A percentile compares a stretch with the other conserved stretches of the same genome.
Conservation (phyloP, 1,284 basidiomycete species). For the Ganoderma multipileum region DNA sequence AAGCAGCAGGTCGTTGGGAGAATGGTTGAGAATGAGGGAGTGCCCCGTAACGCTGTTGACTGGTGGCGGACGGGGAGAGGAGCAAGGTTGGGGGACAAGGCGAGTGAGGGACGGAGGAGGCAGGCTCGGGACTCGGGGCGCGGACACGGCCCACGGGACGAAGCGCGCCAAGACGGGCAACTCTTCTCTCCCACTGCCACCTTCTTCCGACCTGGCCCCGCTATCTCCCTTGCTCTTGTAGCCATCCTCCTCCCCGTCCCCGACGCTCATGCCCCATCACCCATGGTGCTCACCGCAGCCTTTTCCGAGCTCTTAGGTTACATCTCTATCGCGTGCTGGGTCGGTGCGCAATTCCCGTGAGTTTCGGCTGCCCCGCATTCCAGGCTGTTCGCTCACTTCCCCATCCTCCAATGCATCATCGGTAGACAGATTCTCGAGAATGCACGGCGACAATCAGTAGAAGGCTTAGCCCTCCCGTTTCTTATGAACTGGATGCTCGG, state of each 20-base stretch:
- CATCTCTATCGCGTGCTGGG: conserved; percentile 85
- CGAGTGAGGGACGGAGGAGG: background rate
- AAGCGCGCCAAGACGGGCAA: conserved; percentile 1
- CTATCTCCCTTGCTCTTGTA: conserved; percentile 7
- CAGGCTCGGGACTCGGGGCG: background rate
- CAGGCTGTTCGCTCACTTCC: conserved; percentile 7
- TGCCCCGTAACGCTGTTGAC: background rate
- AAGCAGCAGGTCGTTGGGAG: background rate
- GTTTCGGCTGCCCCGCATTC: conserved; percentile 44
- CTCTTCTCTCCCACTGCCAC: conserved; percentile 10
- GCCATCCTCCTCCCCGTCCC: conserved; percentile 6
- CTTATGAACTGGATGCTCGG: conserved; percentile 90
- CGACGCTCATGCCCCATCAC: conserved; percentile 22
- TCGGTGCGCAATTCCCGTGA: conserved; percentile 92
- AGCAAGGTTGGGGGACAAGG: background rate
- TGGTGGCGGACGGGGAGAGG: background rate
- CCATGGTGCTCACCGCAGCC: conserved; percentile 28
- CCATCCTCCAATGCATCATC: conserved; percentile 10
- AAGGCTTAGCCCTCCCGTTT: conserved; percentile 89
- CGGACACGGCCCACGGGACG: background rate
- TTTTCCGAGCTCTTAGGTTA: conserved; percentile 69
- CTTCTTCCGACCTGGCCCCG: background rate
- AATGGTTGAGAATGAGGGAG: background rate
- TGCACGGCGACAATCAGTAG: conserved; percentile 74
- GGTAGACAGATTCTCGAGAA: conserved; percentile 85